Evolutionary conservation across 345 rosid species (phyloP).

Genomic region (Triadica sebifera): DNA sequence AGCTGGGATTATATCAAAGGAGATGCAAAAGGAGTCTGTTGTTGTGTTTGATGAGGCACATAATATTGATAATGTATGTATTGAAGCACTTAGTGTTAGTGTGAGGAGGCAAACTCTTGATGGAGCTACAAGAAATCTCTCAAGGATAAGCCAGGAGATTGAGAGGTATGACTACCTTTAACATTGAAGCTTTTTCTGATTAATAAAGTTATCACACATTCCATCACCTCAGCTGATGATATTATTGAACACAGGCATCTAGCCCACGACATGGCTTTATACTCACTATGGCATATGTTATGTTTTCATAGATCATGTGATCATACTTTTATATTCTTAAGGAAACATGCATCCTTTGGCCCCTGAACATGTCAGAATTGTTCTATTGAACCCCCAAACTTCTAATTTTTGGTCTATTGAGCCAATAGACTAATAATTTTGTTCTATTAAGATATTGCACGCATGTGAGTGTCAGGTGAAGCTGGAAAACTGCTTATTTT

Average conservation of each 20-base stretch:
- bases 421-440: no score
- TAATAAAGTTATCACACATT: background rate
- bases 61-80: conserved; percentile 94
- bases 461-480: no score
- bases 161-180: conserved; percentile 51
- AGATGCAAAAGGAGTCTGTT: conserved; percentile 91
- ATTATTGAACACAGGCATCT: background rate
- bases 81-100: conserved; percentile 94
- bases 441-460: no score
- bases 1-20: conserved; percentile 95
- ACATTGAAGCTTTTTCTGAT: background rate
- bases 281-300: background rate
- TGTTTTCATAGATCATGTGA: background rate
- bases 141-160: conserved; percentile 69
- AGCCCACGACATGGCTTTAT: background rate
- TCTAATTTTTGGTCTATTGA: no score
- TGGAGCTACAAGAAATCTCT: conserved; percentile 87
- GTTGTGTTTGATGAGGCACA: conserved; percentile 98
- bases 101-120: conserved; percentile 92
- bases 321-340: no score
- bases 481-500: no score
- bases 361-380: no score
- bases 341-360: no score
- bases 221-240: background rate
- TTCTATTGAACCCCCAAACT: no score